Evolutionary conservation across 768 basidiomycete genomes (phyloP).

Genomic region (Phlegmacium glaucopus): DNA sequence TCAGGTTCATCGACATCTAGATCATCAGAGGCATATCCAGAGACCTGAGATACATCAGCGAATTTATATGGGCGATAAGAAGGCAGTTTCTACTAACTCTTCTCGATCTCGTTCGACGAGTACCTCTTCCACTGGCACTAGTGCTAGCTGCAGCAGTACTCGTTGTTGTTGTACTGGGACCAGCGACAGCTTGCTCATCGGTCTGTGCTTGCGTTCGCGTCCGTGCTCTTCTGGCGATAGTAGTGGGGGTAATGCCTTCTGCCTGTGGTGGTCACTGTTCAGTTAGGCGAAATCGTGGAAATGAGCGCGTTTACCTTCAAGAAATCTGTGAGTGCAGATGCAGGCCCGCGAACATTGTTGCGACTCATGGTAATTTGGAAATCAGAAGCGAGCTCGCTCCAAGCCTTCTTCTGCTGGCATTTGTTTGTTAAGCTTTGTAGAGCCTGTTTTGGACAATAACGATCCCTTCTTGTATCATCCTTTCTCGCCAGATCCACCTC

Average conservation of each 20-base stretch:
- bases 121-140: slow-evolving; percentile 11
- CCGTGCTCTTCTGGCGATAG: slow-evolving; percentile 38
- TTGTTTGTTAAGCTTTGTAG: no score
- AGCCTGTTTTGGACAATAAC: no score
- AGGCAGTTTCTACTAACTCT: slow-evolving; percentile 14
- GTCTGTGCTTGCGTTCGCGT: slow-evolving; percentile 21
- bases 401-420: no score
- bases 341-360: slow-evolving; percentile 73
- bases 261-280: slow-evolving; percentile 29
- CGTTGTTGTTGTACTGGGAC: slow-evolving; percentile 36
- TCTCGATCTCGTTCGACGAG: slow-evolving; percentile 15
- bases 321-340: slow-evolving; percentile 82
- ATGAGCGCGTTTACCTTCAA: slow-evolving; percentile 47
- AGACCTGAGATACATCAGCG: slow-evolving; percentile 16
- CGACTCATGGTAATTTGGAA: not conserved
- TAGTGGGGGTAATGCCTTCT: slow-evolving; percentile 45
- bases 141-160: slow-evolving; percentile 8
- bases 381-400: no score
- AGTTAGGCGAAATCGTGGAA: not conserved
- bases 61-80: not conserved
- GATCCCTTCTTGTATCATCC: slow-evolving; percentile 31
- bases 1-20: slow-evolving; percentile 73
- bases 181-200: slow-evolving; percentile 39
- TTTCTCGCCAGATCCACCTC: slow-evolving; percentile 67
- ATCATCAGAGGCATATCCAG: slow-evolving; percentile 70